Conservation (phyloP, 2,329 filamentous ascomycete genomes). For the Neofusicoccum umdonicola region DNA sequence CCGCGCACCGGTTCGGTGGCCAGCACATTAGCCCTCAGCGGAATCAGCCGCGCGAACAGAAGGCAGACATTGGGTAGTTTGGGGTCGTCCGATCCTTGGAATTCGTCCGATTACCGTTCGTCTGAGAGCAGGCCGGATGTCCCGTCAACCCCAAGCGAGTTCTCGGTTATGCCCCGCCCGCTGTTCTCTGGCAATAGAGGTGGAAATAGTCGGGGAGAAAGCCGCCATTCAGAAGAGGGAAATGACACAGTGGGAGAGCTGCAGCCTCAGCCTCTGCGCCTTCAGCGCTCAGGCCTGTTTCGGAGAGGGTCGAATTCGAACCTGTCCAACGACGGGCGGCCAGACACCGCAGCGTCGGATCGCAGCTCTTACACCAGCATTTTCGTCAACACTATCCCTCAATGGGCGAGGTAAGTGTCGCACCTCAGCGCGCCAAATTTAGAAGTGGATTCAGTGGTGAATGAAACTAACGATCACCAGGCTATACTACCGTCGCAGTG, state of each 20-base stretch:
- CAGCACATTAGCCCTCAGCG: constrained; percentile 11
- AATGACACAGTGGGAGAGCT: constrained; percentile 40
- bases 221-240: constrained; percentile 37
- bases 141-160: constrained; percentile 28
- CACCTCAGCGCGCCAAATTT: neutral
- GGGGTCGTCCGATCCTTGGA: constrained; percentile 30
- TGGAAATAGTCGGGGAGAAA: constrained; percentile 21
- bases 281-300: constrained; percentile 40
- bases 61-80: constrained; percentile 35
- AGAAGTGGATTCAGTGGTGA: neutral
- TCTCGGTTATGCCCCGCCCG: constrained; percentile 36
- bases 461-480: constrained; percentile 19
- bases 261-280: constrained; percentile 36
- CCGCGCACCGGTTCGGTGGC: constrained; percentile 13
- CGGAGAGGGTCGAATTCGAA: constrained; percentile 26
- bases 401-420: constrained; percentile 34
- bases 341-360: constrained; percentile 7
- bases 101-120: constrained; percentile 11
- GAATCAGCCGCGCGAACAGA: constrained; percentile 22
- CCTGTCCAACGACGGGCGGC: constrained; percentile 8
- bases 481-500: constrained; percentile 37
- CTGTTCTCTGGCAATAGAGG: constrained; percentile 32
- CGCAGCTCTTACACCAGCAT: constrained; percentile 26
- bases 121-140: constrained; percentile 20
- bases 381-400: constrained; percentile 35